Conservation (phyloP, 2,329 filamentous ascomycete genomes). For the Penicillium sp. region DNA sequence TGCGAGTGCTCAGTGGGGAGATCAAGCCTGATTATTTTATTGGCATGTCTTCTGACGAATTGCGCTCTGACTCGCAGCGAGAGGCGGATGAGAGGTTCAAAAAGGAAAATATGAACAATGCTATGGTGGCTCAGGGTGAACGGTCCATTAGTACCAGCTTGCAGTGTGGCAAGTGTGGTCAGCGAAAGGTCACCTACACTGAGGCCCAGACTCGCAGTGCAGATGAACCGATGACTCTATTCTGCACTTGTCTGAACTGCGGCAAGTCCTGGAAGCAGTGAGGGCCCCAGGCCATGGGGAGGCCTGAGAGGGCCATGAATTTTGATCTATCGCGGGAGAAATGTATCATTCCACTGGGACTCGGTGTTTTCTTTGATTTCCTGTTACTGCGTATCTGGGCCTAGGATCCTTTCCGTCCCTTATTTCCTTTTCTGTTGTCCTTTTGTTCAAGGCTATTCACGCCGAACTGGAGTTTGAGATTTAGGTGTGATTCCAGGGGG, state of each 20-base stretch:
- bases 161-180: slow-evolving; percentile 87
- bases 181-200: slow-evolving; percentile 93
- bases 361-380: slow-evolving; percentile 14
- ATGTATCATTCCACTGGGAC: slow-evolving; percentile 22
- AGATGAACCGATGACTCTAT: slow-evolving; percentile 75
- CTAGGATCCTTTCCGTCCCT: slow-evolving; percentile 6
- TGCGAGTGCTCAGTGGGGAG: slow-evolving; percentile 73
- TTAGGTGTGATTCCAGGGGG: neutral
- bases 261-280: slow-evolving; percentile 53
- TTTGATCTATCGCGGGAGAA: slow-evolving; percentile 1
- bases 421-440: slow-evolving; percentile 4
- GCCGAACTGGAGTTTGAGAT: neutral
- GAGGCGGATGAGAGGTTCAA: slow-evolving; percentile 76
- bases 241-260: slow-evolving; percentile 54
- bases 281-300: too few relatives aligned
- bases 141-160: slow-evolving; percentile 88
- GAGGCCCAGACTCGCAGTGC: slow-evolving; percentile 95
- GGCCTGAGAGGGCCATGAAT: neutral
- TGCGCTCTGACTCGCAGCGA: slow-evolving; percentile 83
- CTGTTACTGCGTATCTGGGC: slow-evolving; percentile 5
- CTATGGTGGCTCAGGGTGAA: slow-evolving; percentile 90
- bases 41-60: slow-evolving; percentile 83
- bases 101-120: slow-evolving; percentile 95
- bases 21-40: slow-evolving; percentile 77
- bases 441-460: neutral